Base-by-base conservation (phyloP, 164 flowering plant genomes). In the Macadamia tetraphylla region DNA sequence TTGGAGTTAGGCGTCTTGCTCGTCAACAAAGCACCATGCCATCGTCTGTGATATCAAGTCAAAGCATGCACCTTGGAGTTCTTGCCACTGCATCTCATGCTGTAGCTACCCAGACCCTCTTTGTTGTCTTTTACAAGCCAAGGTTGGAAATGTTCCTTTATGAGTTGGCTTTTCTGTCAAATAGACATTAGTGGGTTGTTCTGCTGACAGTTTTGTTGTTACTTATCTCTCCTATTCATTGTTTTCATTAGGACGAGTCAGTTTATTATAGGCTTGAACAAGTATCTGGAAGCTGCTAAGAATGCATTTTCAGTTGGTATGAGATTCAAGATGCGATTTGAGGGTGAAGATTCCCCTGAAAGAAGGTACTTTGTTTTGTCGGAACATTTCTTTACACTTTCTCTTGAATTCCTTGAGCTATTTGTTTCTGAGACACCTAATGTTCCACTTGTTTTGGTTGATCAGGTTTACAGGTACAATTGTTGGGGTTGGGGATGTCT, bases 51-150 rank as follows among this genome's bases (percentile, higher is more conserved):
- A 91, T 94, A 62, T 93, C 98, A 17, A 88, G 97, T 72, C 97
- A 89, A 63, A 93, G 98, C 86, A 88, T 88, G 89, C 92, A 91
- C 77, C 77, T 94, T 4, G 97, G 98, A 60, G 98, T 94, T 71
- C 90, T 94, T 69, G 98, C 98, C 52, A 89, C 96, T 42, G 98
- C 98, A 55, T 86, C 94, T 57, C 97, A 91, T 82, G 97, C 98
- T 68, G 81, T 86, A 44, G 15, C 81, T 15, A 87, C 96, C 9
- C 78, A 75, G 48, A 88, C 96, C 35, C 73, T 81, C 17, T 91
- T 94, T 74, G 79, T 84, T 9, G 97, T 94, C 31, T 94, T 76
- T 73, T 91, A 91, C 76, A 94, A 94, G 72, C 96, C 98, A 66
- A 89, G 98, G 98, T 89, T 70, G 55, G 64, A 6, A 14, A 13